These are phyloP conservation scores for Inga leiocalycina DNA, from an alignment of 306 rosid species.

Conservation along the genomic window DNA sequence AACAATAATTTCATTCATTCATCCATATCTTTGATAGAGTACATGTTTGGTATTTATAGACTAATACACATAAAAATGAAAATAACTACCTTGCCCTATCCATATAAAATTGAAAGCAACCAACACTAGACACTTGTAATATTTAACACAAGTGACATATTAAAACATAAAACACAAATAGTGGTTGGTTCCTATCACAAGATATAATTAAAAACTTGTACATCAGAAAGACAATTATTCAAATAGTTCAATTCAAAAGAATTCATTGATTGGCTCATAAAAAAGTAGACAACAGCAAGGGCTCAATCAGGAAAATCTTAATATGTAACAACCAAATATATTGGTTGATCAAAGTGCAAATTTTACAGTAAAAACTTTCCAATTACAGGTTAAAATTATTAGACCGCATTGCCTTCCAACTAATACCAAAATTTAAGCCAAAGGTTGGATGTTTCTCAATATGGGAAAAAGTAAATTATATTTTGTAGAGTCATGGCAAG, in stretches of 20 bases:
- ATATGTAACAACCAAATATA: neutral
- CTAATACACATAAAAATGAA: too few species aligned
- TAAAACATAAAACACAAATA: too few species aligned
- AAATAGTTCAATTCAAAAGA: constrained; percentile 14
- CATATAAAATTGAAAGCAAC: too few species aligned
- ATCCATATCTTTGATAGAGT: too few species aligned
- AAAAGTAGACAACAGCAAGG: neutral
- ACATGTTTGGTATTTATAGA: too few species aligned
- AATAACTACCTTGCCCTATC: too few species aligned
- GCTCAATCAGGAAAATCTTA: neutral
- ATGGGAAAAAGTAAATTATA: neutral
- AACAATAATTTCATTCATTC: too few species aligned
- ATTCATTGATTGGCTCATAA: neutral
- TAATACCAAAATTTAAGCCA: constrained; percentile 21
- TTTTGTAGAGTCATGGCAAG: too few species aligned
- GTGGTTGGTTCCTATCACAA: too few species aligned
- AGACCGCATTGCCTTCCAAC: neutral
- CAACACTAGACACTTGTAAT: too few species aligned
- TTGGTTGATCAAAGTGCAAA: neutral
- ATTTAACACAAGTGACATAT: too few species aligned
- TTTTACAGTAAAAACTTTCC: neutral
- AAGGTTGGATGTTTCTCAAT: neutral
- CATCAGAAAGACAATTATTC: constrained; percentile 19
- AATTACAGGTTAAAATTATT: constrained; percentile 5
- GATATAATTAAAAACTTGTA: constrained; percentile 25